A percentile compares a stretch with the other conserved stretches of the same genome.
These are phyloP conservation scores for Arachis stenosperma DNA, from an alignment of 306 rosid species.

Conservation along the genomic window DNA sequence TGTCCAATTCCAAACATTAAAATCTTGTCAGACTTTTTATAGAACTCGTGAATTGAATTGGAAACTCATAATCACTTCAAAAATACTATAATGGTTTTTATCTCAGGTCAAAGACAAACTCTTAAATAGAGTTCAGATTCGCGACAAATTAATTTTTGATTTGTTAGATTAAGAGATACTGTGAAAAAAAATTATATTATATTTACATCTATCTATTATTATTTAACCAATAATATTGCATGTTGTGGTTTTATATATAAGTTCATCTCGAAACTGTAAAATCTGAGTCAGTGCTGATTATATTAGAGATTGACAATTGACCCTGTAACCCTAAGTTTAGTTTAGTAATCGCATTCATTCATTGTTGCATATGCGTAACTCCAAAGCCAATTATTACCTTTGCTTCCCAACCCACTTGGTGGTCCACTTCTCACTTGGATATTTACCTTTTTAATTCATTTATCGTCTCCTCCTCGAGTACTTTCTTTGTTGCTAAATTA, in stretches of 20 bases:
- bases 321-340: conserved; percentile 8
- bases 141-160: too few species aligned
- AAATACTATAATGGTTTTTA: background rate
- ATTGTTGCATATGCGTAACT: conserved; percentile 44
- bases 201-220: background rate
- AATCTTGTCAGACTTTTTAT: background rate
- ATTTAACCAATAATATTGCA: background rate
- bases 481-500: background rate
- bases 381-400: conserved; percentile 42
- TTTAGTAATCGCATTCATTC: conserved; percentile 30
- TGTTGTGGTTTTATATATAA: background rate
- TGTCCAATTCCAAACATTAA: background rate
- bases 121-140: too few species aligned
- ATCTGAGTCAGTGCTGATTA: background rate
- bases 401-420: conserved; percentile 14
- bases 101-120: too few species aligned
- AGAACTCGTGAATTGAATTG: background rate
- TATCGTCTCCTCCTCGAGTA: background rate
- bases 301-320: conserved; percentile 15
- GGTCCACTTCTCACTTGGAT: background rate
- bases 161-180: too few species aligned
- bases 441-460: background rate
- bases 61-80: too few species aligned
- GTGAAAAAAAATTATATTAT: too few species aligned
- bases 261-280: background rate